These are phyloP conservation scores for Canavalia gladiata DNA, from an alignment of 306 rosid species.

Conservation along the genomic window DNA sequence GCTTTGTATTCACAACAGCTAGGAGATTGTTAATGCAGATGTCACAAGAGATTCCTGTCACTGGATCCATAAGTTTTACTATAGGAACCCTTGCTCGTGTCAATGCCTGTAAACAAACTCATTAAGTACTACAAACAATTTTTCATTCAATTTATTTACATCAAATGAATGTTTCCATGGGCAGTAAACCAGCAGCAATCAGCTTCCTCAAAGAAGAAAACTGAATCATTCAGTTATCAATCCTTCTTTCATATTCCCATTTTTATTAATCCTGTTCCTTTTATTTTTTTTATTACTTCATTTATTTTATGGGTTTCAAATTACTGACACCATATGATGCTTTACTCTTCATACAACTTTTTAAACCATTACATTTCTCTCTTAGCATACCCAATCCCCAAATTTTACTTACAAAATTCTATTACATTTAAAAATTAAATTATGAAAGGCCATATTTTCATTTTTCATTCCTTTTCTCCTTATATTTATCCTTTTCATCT, in stretches of 20 bases:
- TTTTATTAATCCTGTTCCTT: not conserved
- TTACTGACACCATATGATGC: not conserved
- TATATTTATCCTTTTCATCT: not conserved
- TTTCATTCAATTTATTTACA: conserved; percentile 15
- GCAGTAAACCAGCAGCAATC: conserved; percentile 6
- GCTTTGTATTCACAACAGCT: conserved; percentile 95
- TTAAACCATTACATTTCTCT: not conserved
- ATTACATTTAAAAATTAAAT: not conserved
- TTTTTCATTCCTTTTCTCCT: not conserved
- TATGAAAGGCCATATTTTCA: not conserved
- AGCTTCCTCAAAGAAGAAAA: conserved; percentile 10
- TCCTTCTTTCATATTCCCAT: not conserved
- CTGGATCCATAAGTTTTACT: conserved; percentile 96
- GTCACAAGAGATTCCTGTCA: conserved; percentile 91
- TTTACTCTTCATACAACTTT: not conserved
- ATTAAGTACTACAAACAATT: conserved; percentile 23
- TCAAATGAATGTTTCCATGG: conserved; percentile 29
- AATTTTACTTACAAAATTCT: not conserved
- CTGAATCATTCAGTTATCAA: not conserved
- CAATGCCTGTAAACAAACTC: conserved; percentile 77
- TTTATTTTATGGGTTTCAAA: conserved; percentile 34
- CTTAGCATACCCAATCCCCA: not conserved
- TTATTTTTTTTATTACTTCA: not conserved
- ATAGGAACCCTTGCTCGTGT: conserved; percentile 98
- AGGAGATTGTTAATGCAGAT: conserved; percentile 94